Evolutionary conservation across 1,284 basidiomycete genomes (phyloP).

Genomic region (Rhodotorula sp.): DNA sequence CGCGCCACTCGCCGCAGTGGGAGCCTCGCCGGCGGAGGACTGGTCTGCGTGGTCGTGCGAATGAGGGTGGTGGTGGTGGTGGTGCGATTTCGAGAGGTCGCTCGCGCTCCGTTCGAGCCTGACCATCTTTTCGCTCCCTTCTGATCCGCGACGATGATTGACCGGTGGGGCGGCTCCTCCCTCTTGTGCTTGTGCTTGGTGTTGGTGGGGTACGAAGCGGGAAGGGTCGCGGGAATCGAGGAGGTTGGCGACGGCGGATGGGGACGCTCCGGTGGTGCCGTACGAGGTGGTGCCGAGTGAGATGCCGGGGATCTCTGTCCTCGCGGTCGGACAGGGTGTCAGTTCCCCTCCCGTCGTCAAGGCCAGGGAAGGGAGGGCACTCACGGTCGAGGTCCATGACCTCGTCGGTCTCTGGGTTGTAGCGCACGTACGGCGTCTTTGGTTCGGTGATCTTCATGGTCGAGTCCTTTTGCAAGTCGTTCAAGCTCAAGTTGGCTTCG

Average conservation of each 20-base stretch:
- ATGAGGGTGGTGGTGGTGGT: too few species aligned
- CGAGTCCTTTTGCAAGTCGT: constrained; percentile 41
- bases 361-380: constrained; percentile 4
- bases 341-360: not conserved
- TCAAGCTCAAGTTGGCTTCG: constrained; percentile 43
- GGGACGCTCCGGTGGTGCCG: constrained; percentile 3
- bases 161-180: too few species aligned
- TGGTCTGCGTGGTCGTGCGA: too few species aligned
- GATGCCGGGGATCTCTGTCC: constrained; percentile 45
- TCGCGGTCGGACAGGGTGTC: too few species aligned
- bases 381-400: constrained; percentile 46
- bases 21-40: too few species aligned
- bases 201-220: not conserved
- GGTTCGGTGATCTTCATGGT: constrained; percentile 46
- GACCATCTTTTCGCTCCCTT: constrained; percentile 44
- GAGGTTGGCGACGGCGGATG: not conserved
- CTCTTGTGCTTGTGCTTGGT: not conserved
- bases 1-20: not conserved
- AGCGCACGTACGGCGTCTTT: constrained; percentile 45
- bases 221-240: not conserved
- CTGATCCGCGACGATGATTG: constrained; percentile 29
- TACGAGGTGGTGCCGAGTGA: constrained; percentile 39
- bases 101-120: constrained; percentile 35
- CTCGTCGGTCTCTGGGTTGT: constrained; percentile 45
- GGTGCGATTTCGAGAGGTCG: not conserved